Evolutionary conservation across 306 rosid genomes (phyloP), one percentile per base, ranked within the genome.

Genomic region (Vachellia pachyceras): DNA sequence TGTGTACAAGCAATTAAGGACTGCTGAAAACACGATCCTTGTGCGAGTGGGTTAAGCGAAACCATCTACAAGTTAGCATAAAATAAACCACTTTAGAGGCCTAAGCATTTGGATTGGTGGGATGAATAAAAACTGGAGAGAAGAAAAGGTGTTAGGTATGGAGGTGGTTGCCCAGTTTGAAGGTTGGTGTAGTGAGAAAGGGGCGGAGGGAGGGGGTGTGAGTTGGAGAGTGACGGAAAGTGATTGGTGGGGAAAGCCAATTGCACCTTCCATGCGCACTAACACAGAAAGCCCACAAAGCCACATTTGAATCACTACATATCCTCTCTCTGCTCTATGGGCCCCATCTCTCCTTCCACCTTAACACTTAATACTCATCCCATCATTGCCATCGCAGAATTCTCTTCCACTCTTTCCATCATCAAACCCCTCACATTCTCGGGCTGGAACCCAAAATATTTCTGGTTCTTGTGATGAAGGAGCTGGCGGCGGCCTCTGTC

Each of bases 321-420:
- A 82, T 36, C 12, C 14, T 44, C 44, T 76, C 58, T 63, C 17
- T 47, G 39, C 46, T 63, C 84, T 80, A 89, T 50, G 95, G 88
- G 45, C 87, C 98, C 73, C 84, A 65, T 76, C 89, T 81, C 83
- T 85, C 78, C 82, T 91, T 94, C 63, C 75, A 74, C 70, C 54
- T 66, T 13, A 50, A 46, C 70, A 46, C 77, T 41, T 76, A 67
- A 83, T 79, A 61, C 78, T 40, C 79, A 50, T 46, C 73, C 85
- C 93, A 94, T 94, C 97, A 94, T 89, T 90, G 85, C 92, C 85
- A 25, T 79, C 84, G 57, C 80, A 77, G 88, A 90, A 90, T 82
- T 87, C 66, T 83, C 79, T 77, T 42, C 78, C 83, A 79, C 94
- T 76, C 89, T 69, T 81, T 20, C 80, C 37, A 3, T 64, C 79